phyloP scores from a whole-genome alignment of 2,329 filamentous ascomycete species.

The Onygenales sp. region DNA sequence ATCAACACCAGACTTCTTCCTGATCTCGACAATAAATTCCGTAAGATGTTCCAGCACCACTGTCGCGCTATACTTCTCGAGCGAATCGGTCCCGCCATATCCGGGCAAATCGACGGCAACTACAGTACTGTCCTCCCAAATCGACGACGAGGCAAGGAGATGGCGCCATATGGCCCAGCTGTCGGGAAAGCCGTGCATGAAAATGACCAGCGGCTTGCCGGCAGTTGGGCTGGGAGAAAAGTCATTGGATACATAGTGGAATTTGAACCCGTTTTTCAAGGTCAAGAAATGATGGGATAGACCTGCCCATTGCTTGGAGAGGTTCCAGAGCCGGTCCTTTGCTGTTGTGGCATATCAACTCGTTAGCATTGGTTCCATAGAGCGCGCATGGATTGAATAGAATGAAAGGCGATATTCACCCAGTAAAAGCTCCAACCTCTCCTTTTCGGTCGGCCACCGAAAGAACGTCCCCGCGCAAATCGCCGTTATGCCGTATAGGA shows the following conservation, averaged over 20 bases:
- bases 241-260: constrained; percentile 46
- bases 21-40: constrained; percentile 44
- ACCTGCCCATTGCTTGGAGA: constrained; percentile 37
- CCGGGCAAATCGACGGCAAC: constrained; percentile 51
- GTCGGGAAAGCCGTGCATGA: constrained; percentile 53
- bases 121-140: constrained; percentile 34
- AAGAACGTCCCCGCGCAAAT: constrained; percentile 28
- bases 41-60: constrained; percentile 44
- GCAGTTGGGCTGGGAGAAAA: background rate
- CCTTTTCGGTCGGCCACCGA: constrained; percentile 27
- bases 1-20: constrained; percentile 37
- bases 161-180: constrained; percentile 47
- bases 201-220: constrained; percentile 38
- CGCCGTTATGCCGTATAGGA: constrained; percentile 22
- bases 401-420: constrained; percentile 20
- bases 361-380: background rate
- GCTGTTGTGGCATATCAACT: constrained; percentile 25
- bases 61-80: constrained; percentile 41
- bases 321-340: constrained; percentile 45
- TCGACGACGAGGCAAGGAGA: constrained; percentile 32
- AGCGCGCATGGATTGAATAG: background rate
- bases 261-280: constrained; percentile 39
- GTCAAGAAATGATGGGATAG: constrained; percentile 45
- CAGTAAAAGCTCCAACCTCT: constrained; percentile 30
- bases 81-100: constrained; percentile 47